Conservation (phyloP, 352 stramenopile genomes). For the Plasmopara muralis region DNA sequence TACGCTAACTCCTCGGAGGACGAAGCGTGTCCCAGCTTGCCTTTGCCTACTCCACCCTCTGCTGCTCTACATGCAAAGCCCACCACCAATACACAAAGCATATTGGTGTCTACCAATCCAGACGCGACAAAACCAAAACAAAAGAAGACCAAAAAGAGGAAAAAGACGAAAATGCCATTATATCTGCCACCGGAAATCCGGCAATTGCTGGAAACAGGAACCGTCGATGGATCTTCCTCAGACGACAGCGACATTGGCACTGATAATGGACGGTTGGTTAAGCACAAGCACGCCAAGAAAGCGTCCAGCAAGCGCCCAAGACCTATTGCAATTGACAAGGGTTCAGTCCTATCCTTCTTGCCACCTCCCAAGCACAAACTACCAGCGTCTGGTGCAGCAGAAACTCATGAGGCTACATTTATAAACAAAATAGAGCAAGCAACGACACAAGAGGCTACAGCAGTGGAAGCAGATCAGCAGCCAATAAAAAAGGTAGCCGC, state of each 20-base stretch:
- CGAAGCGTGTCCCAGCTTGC: conserved; percentile 13
- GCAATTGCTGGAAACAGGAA: conserved; percentile 38
- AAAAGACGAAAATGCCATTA: conserved; percentile 44
- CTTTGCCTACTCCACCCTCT: background rate
- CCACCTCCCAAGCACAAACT: conserved; percentile 50
- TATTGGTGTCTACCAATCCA: background rate
- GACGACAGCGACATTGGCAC: conserved; percentile 30
- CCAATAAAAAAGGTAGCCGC: conserved; percentile 3
- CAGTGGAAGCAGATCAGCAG: conserved; percentile 12
- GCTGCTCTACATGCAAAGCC: background rate
- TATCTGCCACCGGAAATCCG: conserved; percentile 54
- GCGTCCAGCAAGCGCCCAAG: conserved; percentile 30
- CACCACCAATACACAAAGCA: background rate
- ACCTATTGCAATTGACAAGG: background rate
- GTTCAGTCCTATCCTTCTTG: conserved; percentile 47
- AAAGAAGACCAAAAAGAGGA: conserved; percentile 23
- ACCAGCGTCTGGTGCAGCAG: background rate
- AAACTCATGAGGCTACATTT: conserved; percentile 1
- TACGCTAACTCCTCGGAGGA: conserved; percentile 57
- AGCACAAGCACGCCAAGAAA: conserved; percentile 42
- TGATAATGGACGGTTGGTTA: conserved; percentile 39
- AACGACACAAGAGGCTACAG: background rate
- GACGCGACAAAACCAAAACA: conserved; percentile 9
- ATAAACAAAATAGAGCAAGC: conserved; percentile 11
- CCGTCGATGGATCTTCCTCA: conserved; percentile 8